Evolutionary conservation across 306 rosid genomes (phyloP).

Genomic region (Corylus americana): DNA sequence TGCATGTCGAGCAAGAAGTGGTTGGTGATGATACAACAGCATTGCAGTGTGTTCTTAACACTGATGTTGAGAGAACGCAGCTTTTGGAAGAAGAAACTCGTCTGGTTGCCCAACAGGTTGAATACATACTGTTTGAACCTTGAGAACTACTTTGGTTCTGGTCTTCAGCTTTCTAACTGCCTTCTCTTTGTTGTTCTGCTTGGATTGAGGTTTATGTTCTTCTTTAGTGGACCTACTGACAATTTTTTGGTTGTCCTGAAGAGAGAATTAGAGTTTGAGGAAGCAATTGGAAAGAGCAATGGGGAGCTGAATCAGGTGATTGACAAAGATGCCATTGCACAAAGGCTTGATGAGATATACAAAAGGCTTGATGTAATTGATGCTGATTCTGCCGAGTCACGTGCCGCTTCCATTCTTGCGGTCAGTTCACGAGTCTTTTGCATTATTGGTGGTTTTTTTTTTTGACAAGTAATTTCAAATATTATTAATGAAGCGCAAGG

Average conservation of each 20-base stretch:
- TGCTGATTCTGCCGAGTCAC: constrained; percentile 92
- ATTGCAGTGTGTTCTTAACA: constrained; percentile 90
- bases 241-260: constrained; percentile 33
- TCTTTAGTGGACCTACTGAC: constrained; percentile 11
- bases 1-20: constrained; percentile 98
- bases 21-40: constrained; percentile 82
- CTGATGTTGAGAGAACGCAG: constrained; percentile 85
- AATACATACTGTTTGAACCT: constrained; percentile 9
- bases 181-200: constrained; percentile 1
- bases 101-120: constrained; percentile 74
- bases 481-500: background rate
- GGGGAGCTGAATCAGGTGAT: constrained; percentile 37
- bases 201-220: constrained; percentile 12
- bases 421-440: constrained; percentile 52
- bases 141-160: background rate
- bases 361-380: constrained; percentile 90
- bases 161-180: background rate
- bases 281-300: constrained; percentile 41
- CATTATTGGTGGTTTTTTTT: constrained; percentile 13
- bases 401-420: constrained; percentile 96
- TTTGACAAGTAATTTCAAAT: too few relatives aligned
- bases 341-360: constrained; percentile 86
- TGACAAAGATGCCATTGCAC: constrained; percentile 58
- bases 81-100: constrained; percentile 79
- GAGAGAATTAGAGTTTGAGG: constrained; percentile 75